phyloP scores from a whole-genome alignment of 2,329 filamentous ascomycete genomes.

The Aureobasidium sp. region DNA sequence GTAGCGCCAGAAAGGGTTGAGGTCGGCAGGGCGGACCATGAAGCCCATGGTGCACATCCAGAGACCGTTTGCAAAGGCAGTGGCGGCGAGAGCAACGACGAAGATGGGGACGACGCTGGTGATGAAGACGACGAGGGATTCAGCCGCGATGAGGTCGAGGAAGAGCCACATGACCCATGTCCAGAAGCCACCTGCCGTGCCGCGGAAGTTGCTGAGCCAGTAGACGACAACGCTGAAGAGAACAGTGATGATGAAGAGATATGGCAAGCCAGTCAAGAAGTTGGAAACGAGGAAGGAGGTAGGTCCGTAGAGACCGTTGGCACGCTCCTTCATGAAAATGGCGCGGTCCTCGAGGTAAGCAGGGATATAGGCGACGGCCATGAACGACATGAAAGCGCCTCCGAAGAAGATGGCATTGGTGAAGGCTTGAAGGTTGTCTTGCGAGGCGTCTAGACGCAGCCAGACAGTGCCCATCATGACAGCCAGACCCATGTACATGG shows the following conservation, averaged over 20 bases:
- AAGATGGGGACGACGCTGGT: conserved; percentile 69
- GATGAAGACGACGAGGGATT: conserved; percentile 73
- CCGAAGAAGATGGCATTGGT: conserved; percentile 67
- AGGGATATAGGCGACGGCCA: conserved; percentile 71
- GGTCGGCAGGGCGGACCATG: conserved; percentile 61
- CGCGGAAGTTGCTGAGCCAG: conserved; percentile 71
- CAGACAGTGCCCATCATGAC: conserved; percentile 87
- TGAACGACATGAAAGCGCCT: conserved; percentile 48
- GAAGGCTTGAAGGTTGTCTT: conserved; percentile 70
- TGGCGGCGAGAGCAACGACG: conserved; percentile 69
- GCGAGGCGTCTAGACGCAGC: conserved; percentile 61
- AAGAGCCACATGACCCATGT: conserved; percentile 79
- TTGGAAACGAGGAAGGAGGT: conserved; percentile 68
- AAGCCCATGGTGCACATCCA: conserved; percentile 88
- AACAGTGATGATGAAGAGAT: conserved; percentile 66
- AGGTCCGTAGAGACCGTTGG: conserved; percentile 73
- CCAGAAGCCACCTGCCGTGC: conserved; percentile 61
- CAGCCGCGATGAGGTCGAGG: conserved; percentile 73
- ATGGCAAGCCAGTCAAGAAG: conserved; percentile 75
- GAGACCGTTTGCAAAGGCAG: conserved; percentile 78
- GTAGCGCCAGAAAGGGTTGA: conserved; percentile 82
- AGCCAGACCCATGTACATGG: conserved; percentile 74
- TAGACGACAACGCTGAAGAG: conserved; percentile 71
- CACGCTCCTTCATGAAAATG: conserved; percentile 68
- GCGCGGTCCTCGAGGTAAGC: conserved; percentile 72